Conservation (phyloP, 2,329 filamentous ascomycete species). For the Fusarium vanettenii region DNA sequence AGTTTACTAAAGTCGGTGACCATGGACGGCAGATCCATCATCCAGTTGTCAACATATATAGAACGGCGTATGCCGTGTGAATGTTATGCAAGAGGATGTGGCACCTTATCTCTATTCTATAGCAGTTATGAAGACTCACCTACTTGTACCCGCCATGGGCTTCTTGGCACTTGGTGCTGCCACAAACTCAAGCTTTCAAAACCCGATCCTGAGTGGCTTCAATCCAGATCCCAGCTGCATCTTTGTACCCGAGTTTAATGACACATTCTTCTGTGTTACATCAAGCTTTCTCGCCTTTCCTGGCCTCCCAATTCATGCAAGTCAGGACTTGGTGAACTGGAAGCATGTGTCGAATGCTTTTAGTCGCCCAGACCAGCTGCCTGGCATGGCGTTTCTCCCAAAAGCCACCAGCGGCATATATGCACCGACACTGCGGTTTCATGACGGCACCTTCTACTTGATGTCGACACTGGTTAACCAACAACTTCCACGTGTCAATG, state of each 20-base stretch:
- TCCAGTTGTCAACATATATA: neutral
- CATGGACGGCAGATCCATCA: neutral
- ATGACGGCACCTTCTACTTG: slow-evolving; percentile 56
- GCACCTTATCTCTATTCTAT: neutral
- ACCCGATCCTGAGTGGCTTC: slow-evolving; percentile 62
- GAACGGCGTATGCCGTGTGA: neutral
- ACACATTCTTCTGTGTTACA: slow-evolving; percentile 62
- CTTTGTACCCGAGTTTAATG: slow-evolving; percentile 51
- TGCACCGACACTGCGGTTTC: slow-evolving; percentile 58
- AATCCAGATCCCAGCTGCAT: slow-evolving; percentile 60
- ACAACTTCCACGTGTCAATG: slow-evolving; percentile 42
- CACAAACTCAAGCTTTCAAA: slow-evolving; percentile 40
- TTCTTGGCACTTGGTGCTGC: neutral
- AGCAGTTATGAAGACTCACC: neutral
- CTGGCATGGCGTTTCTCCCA: slow-evolving; percentile 41
- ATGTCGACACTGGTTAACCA: slow-evolving; percentile 56
- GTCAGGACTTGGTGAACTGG: slow-evolving; percentile 61
- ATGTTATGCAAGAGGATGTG: neutral
- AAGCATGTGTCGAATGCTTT: slow-evolving; percentile 47
- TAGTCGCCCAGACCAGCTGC: slow-evolving; percentile 54
- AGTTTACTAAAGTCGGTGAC: neutral
- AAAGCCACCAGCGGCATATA: slow-evolving; percentile 55
- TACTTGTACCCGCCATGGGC: neutral
- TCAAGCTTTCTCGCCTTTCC: slow-evolving; percentile 65
- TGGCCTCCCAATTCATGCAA: slow-evolving; percentile 63